Evolutionary conservation across 768 basidiomycete species (phyloP), one percentile per base, ranked within the genome.

Genomic region (Boletus speciosus): DNA sequence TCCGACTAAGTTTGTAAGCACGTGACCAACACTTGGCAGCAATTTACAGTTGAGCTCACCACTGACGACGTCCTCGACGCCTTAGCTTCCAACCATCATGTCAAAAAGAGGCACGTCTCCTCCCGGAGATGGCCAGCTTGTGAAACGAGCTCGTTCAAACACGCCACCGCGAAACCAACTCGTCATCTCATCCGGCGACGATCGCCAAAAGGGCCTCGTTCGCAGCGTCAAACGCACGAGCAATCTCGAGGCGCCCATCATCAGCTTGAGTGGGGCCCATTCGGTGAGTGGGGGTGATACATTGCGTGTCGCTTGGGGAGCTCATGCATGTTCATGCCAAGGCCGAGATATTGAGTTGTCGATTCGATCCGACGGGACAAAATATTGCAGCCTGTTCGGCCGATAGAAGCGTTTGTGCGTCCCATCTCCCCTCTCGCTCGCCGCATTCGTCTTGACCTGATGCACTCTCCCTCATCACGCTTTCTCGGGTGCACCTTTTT

Each of bases 351-450:
- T 59, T 95, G 58, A 90, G 90, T 61, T 92, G 93, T 74, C 81
- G 92, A 61, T 98, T 98, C 67, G 93, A 96, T 65, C 93, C 94
- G 14, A 88, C 88, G 3, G 97, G 97, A 5, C 88, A 95, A 69
- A 91, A 90, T 60, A 84, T 98, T 54, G 97, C 96, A 38, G 93
- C 93, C 9, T 92, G 88, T 66, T 94, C 92, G 14, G 81, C 88
- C 2, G 96, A 99, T 73, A 78, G 91, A 63, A 86, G 86, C 58
- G 86, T 98, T 58, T 96, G 94, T 92, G 63, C 71, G 92, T 83
- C 36, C 21, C 12, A 3, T 41, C 21, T 23, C 21, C 5, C 31
- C 8, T 32, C 19, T 52, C 1, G 34, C 34, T 31, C 29, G n/a
- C 25, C 34, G 21, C 52, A 25, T 47, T 29, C 56, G 52, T 21